These are phyloP conservation scores for Chaetomium sp. DNA, from an alignment of 2,329 filamentous ascomycete species.

Conservation along the genomic window DNA sequence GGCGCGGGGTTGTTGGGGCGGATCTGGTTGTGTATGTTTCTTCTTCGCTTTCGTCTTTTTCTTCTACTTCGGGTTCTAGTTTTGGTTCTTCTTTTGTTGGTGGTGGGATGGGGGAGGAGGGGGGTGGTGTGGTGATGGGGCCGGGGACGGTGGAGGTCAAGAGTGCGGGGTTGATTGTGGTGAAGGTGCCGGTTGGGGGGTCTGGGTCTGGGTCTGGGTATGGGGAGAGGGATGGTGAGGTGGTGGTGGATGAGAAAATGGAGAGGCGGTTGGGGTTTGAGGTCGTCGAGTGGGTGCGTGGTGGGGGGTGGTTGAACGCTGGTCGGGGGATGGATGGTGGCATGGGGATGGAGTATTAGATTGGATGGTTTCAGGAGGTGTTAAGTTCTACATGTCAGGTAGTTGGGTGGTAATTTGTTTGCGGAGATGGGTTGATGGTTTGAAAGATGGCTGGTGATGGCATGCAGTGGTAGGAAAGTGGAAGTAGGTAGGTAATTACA, in stretches of 20 bases:
- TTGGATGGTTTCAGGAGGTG: too few relatives aligned
- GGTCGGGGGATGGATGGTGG: not conserved
- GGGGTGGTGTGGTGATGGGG: slow-evolving; percentile 5
- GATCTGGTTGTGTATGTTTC: slow-evolving; percentile 75
- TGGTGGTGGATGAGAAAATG: slow-evolving; percentile 65
- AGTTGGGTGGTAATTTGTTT: not conserved
- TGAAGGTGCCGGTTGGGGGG: slow-evolving; percentile 35
- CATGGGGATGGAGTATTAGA: slow-evolving; percentile 8
- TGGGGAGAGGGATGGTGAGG: slow-evolving; percentile 48
- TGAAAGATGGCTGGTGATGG: not conserved
- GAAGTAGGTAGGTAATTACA: not conserved
- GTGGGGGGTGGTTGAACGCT: slow-evolving; percentile 39
- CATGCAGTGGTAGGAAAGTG: not conserved
- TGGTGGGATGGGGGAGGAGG: slow-evolving; percentile 21
- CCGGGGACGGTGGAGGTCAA: slow-evolving; percentile 38
- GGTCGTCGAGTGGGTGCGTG: slow-evolving; percentile 76
- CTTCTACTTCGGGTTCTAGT: not conserved
- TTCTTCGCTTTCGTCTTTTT: not conserved
- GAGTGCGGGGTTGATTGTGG: slow-evolving; percentile 28
- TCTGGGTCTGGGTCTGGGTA: slow-evolving; percentile 48
- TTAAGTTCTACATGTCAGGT: too few relatives aligned
- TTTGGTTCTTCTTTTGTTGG: not conserved
- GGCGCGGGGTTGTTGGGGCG: slow-evolving; percentile 81
- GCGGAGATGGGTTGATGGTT: not conserved
- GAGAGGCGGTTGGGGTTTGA: slow-evolving; percentile 81